Conservation (phyloP, 805 yeast genomes). For the Pichia eremophila region DNA sequence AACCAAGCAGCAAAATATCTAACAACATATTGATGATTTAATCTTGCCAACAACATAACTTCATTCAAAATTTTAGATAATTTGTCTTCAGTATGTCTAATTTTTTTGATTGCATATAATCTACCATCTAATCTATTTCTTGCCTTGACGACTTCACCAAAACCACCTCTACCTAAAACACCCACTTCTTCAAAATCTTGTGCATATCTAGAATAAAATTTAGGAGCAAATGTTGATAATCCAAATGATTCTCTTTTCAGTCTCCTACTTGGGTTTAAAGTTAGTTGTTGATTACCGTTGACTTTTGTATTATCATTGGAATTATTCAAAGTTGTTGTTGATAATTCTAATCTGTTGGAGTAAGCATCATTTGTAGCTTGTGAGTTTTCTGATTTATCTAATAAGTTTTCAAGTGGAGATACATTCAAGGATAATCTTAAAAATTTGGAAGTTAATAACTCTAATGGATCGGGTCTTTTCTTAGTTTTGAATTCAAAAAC, state of each 20-base stretch:
- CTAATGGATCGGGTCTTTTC: conserved; percentile 75
- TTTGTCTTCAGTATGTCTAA: conserved; percentile 72
- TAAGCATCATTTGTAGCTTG: not conserved
- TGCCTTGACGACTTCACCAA: conserved; percentile 97
- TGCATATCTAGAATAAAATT: conserved; percentile 59
- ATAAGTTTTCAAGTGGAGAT: conserved; percentile 22
- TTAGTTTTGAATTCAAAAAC: conserved; percentile 59
- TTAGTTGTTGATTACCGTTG: not conserved
- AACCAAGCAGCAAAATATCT: conserved; percentile 97
- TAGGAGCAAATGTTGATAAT: conserved; percentile 12
- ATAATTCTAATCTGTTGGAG: not conserved
- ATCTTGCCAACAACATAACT: conserved; percentile 81
- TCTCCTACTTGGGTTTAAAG: not conserved
- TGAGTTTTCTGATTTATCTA: not conserved
- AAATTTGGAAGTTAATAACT: conserved; percentile 74
- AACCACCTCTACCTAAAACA: conserved; percentile 87
- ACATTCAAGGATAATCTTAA: conserved; percentile 56
- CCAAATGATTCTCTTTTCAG: conserved; percentile 24
- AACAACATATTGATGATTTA: conserved; percentile 93
- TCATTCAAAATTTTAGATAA: conserved; percentile 78
- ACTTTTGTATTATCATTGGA: not conserved
- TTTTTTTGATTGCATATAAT: conserved; percentile 88
- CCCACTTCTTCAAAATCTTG: conserved; percentile 95
- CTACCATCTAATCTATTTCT: conserved; percentile 90
- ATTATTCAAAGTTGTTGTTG: not conserved